These are phyloP conservation scores for Podospora anserina DNA, from an alignment of 495 filamentous ascomycete genomes.

Conservation along the genomic window DNA sequence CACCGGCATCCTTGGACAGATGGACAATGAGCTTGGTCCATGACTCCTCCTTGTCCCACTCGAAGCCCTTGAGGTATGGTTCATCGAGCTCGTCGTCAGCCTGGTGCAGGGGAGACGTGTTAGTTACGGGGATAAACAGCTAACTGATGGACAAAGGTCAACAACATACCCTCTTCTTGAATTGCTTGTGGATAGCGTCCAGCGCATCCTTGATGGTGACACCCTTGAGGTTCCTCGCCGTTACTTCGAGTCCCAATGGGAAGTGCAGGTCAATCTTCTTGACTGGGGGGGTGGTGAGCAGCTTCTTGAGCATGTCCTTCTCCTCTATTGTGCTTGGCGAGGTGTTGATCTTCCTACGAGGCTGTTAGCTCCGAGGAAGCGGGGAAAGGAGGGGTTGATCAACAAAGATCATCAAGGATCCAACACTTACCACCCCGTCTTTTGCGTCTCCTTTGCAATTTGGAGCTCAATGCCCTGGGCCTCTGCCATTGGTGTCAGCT, in stretches of 20 bases:
- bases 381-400: background rate
- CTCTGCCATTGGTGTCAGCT: slow-evolving; percentile 48
- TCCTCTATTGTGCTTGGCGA: slow-evolving; percentile 72
- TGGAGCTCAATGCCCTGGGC: slow-evolving; percentile 67
- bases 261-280: slow-evolving; percentile 93
- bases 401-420: background rate
- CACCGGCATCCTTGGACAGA: slow-evolving; percentile 65
- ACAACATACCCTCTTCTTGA: slow-evolving; percentile 79
- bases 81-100: slow-evolving; percentile 82
- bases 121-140: background rate
- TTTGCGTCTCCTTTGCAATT: slow-evolving; percentile 84
- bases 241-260: slow-evolving; percentile 80
- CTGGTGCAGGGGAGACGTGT: slow-evolving; percentile 41
- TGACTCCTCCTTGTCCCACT: slow-evolving; percentile 89
- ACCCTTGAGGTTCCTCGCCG: slow-evolving; percentile 83
- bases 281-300: slow-evolving; percentile 73
- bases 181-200: slow-evolving; percentile 90
- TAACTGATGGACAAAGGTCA: slow-evolving; percentile 1
- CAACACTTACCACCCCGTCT: slow-evolving; percentile 77
- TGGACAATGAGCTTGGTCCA: slow-evolving; percentile 73
- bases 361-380: slow-evolving; percentile 10
- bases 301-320: slow-evolving; percentile 74
- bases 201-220: slow-evolving; percentile 94
- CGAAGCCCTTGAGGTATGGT: slow-evolving; percentile 85
- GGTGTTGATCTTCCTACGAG: slow-evolving; percentile 83